Conservation (phyloP, 768 basidiomycete species). For the Kwoniella heveanensis region DNA sequence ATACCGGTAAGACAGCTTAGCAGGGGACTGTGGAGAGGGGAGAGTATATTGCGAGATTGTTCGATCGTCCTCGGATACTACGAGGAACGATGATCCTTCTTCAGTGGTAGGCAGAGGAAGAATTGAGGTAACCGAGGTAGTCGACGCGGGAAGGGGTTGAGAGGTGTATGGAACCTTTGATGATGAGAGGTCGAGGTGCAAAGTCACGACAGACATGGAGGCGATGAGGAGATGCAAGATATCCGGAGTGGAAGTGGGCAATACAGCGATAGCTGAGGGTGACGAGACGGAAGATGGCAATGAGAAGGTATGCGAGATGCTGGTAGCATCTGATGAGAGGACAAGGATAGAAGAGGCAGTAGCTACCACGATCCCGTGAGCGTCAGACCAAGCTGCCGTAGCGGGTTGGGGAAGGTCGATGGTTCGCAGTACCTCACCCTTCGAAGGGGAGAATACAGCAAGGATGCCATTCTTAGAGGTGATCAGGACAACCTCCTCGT, state of each 20-base stretch:
- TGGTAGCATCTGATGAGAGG: slow-evolving; percentile 26
- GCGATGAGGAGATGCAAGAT: slow-evolving; percentile 39
- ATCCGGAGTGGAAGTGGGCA: slow-evolving; percentile 33
- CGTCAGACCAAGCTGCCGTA: slow-evolving; percentile 37
- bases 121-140: slow-evolving; percentile 39
- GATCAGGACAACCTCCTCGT: slow-evolving; percentile 40
- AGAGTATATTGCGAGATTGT: slow-evolving; percentile 50
- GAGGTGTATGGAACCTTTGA: slow-evolving; percentile 34
- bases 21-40: slow-evolving; percentile 19
- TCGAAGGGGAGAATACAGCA: slow-evolving; percentile 37
- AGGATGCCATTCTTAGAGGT: slow-evolving; percentile 34
- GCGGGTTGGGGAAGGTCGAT: slow-evolving; percentile 29
- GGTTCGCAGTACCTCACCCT: slow-evolving; percentile 27
- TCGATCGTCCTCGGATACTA: slow-evolving; percentile 42
- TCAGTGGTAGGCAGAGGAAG: slow-evolving; percentile 35
- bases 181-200: slow-evolving; percentile 39
- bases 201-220: slow-evolving; percentile 29
- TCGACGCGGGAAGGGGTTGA: slow-evolving; percentile 43
- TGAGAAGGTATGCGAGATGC: slow-evolving; percentile 30
- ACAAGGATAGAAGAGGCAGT: slow-evolving; percentile 33
- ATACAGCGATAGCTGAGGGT: slow-evolving; percentile 33
- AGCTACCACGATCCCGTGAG: slow-evolving; percentile 29
- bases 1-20: slow-evolving; percentile 45
- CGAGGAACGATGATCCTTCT: slow-evolving; percentile 41
- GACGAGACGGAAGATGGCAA: slow-evolving; percentile 29